Conservation (phyloP, 768 basidiomycete genomes). For the Phaffia australis region DNA sequence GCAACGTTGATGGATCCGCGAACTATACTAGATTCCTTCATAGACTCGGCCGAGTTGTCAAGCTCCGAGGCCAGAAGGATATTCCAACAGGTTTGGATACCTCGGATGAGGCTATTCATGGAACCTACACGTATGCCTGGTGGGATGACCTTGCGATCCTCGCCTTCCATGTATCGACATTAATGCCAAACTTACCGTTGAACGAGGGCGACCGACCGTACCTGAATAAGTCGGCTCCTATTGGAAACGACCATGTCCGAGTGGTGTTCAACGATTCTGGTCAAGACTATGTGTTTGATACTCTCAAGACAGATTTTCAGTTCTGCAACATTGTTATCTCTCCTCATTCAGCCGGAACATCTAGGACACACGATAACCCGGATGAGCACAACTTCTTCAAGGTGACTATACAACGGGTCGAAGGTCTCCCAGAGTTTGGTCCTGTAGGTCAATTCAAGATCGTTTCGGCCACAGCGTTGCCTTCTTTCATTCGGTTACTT, state of each 20-base stretch:
- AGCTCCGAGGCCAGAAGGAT: conserved; percentile 67
- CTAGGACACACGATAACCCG: conserved; percentile 44
- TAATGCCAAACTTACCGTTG: conserved; percentile 65
- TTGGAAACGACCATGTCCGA: conserved; percentile 92
- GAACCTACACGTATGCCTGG: conserved; percentile 96
- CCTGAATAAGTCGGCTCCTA: conserved; percentile 83
- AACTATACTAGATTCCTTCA: conserved; percentile 88
- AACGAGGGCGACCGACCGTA: conserved; percentile 43
- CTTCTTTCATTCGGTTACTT: conserved; percentile 77
- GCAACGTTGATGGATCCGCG: conserved; percentile 84
- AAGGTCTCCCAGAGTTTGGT: conserved; percentile 85
- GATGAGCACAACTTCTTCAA: conserved; percentile 96
- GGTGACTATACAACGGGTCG: conserved; percentile 74
- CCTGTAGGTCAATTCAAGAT: conserved; percentile 90
- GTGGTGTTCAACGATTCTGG: conserved; percentile 98
- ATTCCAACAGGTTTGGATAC: conserved; percentile 87
- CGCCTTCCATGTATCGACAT: conserved; percentile 87
- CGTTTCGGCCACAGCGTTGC: conserved; percentile 75
- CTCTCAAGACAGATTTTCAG: conserved; percentile 83
- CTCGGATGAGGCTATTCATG: conserved; percentile 64
- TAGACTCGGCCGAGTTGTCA: conserved; percentile 76
- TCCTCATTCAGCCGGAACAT: conserved; percentile 43
- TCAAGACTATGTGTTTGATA: conserved; percentile 72
- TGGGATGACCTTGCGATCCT: conserved; percentile 97
- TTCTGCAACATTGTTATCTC: conserved; percentile 96